Base-by-base conservation (phyloP, 2,329 filamentous ascomycete species). In the Xylariomycetidae sp. region DNA sequence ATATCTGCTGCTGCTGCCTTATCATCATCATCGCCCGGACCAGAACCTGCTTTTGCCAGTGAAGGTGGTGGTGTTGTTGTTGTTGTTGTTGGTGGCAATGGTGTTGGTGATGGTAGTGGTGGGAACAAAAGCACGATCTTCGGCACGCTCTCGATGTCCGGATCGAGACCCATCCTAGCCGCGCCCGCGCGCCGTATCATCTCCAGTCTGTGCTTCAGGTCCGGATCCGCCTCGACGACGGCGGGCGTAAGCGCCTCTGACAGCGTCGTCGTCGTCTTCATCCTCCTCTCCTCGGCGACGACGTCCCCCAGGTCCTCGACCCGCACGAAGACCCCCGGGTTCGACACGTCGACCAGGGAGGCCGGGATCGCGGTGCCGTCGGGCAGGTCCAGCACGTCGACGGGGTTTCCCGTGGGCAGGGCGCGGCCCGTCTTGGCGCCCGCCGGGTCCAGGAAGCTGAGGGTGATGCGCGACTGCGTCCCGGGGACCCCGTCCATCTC, bases 51-150 rank as follows among this genome's bases (percentile, higher is more conserved):
- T n/a, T n/a, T n/a, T n/a, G n/a, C n/a, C n/a, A n/a, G n/a, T n/a
- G n/a, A n/a, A n/a, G n/a, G n/a, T n/a, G n/a, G n/a, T n/a, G n/a
- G n/a, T n/a, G n/a, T n/a, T n/a, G n/a, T n/a, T n/a, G n/a, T n/a
- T n/a, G n/a, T n/a, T n/a, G n/a, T n/a, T n/a, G n/a, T n/a, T n/a
- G n/a, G n/a, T n/a, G n/a, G n/a, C n/a, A n/a, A n/a, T n/a, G n/a
- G n/a, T n/a, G n/a, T n/a, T 23, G 20, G 20, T 23, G 20, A 23
- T 8, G 8, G 8, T 8, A 43, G 34, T 10, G 48, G 53, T 0
- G 58, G 45, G 12, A 65, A 66, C 8, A 72, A 57, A 4, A 72
- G 37, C 13, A 69, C 59, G 19, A 67, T 61, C 51, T 67, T 68
- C n/a, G 64, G 65, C 16, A 67, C 59, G 41, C 61, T 65, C 41